Percentiles rank a stretch among this genome's conserved stretches.
These are phyloP conservation scores for Lepidium campestre DNA, from an alignment of 441 rosid species.

Conservation along the genomic window DNA sequence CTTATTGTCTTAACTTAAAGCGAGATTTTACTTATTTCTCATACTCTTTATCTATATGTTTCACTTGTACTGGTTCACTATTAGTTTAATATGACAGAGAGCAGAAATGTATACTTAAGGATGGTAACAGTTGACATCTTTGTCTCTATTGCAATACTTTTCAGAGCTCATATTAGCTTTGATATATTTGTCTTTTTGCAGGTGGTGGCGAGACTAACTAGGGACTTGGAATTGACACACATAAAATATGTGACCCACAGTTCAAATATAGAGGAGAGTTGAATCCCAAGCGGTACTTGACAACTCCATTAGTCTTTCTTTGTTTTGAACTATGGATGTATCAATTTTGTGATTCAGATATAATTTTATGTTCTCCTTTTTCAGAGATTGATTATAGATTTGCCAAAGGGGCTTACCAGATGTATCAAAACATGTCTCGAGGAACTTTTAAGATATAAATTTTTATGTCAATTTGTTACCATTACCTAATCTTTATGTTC, in stretches of 20 bases:
- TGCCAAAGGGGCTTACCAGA: too few relatives aligned
- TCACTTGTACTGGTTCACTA: conserved; percentile 11
- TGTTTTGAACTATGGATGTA: too few relatives aligned
- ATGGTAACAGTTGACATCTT: conserved; percentile 1
- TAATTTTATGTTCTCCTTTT: too few relatives aligned
- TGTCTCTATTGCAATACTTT: conserved; percentile 9
- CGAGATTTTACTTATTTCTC: background rate
- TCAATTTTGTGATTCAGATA: conserved; percentile 96
- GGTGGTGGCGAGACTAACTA: conserved; percentile 86
- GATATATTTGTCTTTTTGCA: conserved; percentile 39
- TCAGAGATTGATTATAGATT: too few relatives aligned
- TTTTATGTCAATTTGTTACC: too few relatives aligned
- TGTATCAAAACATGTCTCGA: too few relatives aligned
- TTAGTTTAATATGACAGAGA: background rate
- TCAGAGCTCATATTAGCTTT: conserved; percentile 11
- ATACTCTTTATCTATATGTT: background rate
- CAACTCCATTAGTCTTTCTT: conserved; percentile 91
- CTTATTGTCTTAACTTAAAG: conserved; percentile 4
- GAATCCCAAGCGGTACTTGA: conserved; percentile 95
- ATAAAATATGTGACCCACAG: conserved; percentile 80
- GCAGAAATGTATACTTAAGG: background rate
- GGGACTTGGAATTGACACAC: conserved; percentile 90
- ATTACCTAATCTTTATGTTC: background rate
- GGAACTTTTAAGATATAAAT: too few relatives aligned
- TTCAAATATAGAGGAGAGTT: conserved; percentile 91